Evolutionary conservation across 2,329 filamentous ascomycete genomes (phyloP), one percentile per base, ranked within the genome.

Genomic region (Fusarium sp.): DNA sequence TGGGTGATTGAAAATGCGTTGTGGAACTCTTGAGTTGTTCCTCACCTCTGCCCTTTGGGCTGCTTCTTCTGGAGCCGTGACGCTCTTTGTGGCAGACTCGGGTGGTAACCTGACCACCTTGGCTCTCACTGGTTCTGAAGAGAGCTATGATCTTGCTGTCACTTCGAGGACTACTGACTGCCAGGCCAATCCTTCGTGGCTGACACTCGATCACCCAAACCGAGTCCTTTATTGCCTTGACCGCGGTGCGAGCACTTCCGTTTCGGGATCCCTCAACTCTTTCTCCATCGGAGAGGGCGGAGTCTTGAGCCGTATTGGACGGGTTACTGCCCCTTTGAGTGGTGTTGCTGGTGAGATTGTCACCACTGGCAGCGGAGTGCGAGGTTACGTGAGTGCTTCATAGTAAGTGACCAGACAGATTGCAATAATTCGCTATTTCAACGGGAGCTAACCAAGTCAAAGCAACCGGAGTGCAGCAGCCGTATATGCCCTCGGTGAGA

Each of bases 221-320:
- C 68, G 64, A 3, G 73, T 76, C 6, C 73, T 78, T 4, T 78
- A 78, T 47, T 78, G 76, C 27, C 64, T 75, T 2, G 73, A 78
- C 8, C 75, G 76, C 0, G 76, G 76, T 10, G 45, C 4, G 1
- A 59, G 17, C 11, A 25, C 47, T 0, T 69, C 65, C 3, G 59
- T 63, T 1, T 66, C 76, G 4, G 76, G 76, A 1, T 72, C 76
- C 0, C 10, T 78, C 12, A 78, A 78, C 64, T 78, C 76, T 1
- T 78, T 78, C 61, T 68, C 65, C 0, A 66, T 78, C 1, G 65
- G 58, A 1, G 20, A 62, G 2, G 25, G 61, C 2, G 76, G 76
- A 15, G 60, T 50, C 17, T 52, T 78, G 7, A 61, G 38, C 4
- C 66, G 45, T 6, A 57, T 78, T 30, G 63, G 52, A 2, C 68